Conservation (phyloP, 164 flowering plant genomes). For the Sextonia rubra region DNA sequence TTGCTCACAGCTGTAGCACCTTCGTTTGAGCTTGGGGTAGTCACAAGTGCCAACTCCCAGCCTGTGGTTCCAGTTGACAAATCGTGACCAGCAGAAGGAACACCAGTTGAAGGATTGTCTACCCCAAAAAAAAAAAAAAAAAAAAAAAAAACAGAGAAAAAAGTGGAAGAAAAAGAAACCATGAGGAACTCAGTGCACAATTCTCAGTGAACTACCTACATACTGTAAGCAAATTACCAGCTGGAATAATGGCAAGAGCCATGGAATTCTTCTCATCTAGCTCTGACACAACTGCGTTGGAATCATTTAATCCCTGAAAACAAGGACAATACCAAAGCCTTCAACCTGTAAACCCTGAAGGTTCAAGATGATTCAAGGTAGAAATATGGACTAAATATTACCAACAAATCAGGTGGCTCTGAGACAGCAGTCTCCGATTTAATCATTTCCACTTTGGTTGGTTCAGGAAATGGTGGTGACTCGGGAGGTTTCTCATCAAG, state of each 20-base stretch:
- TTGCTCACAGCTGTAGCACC: conserved; percentile 58
- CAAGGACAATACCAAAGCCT: conserved; percentile 6
- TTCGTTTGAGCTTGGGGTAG: conserved; percentile 86
- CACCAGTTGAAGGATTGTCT: conserved; percentile 39
- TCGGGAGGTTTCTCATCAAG: conserved; percentile 33
- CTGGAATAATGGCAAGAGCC: conserved; percentile 93
- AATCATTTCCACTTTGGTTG: conserved; percentile 40
- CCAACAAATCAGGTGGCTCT: conserved; percentile 75
- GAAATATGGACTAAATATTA: conserved; percentile 23
- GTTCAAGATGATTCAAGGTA: not conserved
- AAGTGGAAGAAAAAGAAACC: no score
- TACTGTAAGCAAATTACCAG: conserved; percentile 39
- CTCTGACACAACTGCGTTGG: conserved; percentile 60
- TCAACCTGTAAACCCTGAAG: not conserved
- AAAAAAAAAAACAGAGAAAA: no score
- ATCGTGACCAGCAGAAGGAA: conserved; percentile 31
- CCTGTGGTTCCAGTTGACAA: conserved; percentile 60
- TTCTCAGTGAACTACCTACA: not conserved
- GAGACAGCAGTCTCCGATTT: conserved; percentile 33
- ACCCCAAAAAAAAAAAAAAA: conserved; percentile 12
- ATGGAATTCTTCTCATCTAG: conserved; percentile 84
- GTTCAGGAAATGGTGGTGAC: conserved; percentile 57
- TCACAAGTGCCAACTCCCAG: conserved; percentile 95
- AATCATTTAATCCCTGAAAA: conserved; percentile 64
- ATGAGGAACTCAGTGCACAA: not conserved